A percentile compares a stretch with the other conserved stretches of the same genome.
Conservation (phyloP, 345 rosid genomes). For the Dimocarpus longan region DNA sequence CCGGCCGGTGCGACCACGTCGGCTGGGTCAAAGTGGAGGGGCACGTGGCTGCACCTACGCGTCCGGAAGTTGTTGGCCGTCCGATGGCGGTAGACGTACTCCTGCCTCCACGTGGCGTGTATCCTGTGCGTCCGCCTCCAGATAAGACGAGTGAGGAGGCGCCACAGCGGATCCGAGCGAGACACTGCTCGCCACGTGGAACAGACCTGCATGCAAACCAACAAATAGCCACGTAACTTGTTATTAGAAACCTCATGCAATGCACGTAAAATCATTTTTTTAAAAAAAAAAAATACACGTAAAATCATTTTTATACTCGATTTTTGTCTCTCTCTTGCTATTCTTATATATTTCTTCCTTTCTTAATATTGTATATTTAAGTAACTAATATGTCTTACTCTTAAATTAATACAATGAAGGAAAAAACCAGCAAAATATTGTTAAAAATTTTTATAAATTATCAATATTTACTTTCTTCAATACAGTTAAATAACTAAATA, state of each 20-base stretch:
- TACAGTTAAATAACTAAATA: too few species aligned
- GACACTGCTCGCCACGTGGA: slow-evolving; percentile 91
- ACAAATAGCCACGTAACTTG: neutral
- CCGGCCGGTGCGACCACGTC: slow-evolving; percentile 62
- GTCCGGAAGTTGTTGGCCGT: slow-evolving; percentile 63
- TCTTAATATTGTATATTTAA: too few species aligned
- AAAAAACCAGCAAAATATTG: too few species aligned
- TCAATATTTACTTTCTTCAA: too few species aligned
- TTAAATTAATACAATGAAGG: too few species aligned
- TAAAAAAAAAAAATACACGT: too few species aligned
- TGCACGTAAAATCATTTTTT: slow-evolving; percentile 6
- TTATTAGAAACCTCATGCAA: slow-evolving; percentile 13
- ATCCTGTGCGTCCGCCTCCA: slow-evolving; percentile 57
- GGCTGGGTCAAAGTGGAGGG: slow-evolving; percentile 61
- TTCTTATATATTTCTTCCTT: too few species aligned
- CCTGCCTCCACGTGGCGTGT: slow-evolving; percentile 72
- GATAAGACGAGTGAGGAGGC: slow-evolving; percentile 47
- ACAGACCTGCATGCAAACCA: slow-evolving; percentile 55
- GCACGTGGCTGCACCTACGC: slow-evolving; percentile 37
- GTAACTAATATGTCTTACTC: too few species aligned
- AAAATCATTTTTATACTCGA: too few species aligned
- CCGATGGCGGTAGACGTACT: slow-evolving; percentile 64
- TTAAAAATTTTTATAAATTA: too few species aligned
- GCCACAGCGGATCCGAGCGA: slow-evolving; percentile 80
- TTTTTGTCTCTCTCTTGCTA: too few species aligned